phyloP scores from a whole-genome alignment of 2,329 filamentous ascomycete genomes.

The Aspergillus arachidicola region DNA sequence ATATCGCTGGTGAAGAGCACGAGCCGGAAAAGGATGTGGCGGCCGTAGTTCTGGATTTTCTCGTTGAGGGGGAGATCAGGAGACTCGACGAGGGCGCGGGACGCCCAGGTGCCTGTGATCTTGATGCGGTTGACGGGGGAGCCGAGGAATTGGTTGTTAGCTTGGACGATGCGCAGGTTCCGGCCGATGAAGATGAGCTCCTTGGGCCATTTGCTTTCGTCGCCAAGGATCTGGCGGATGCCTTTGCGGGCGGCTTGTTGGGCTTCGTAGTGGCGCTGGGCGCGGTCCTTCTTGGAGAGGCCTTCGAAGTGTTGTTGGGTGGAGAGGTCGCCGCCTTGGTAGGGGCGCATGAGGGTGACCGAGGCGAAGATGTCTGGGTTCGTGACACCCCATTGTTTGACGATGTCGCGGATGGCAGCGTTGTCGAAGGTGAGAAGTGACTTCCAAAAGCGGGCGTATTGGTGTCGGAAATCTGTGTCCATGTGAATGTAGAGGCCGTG shows the following conservation, averaged over 20 bases:
- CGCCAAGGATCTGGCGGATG: slow-evolving; percentile 78
- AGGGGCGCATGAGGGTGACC: slow-evolving; percentile 85
- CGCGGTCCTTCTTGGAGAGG: slow-evolving; percentile 56
- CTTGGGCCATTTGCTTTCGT: slow-evolving; percentile 86
- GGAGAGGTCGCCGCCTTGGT: slow-evolving; percentile 77
- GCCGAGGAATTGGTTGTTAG: slow-evolving; percentile 87
- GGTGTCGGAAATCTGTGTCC: slow-evolving; percentile 76
- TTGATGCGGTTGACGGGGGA: slow-evolving; percentile 90
- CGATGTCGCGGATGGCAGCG: slow-evolving; percentile 71
- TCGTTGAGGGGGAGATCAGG: slow-evolving; percentile 64
- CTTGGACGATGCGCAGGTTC: slow-evolving; percentile 90
- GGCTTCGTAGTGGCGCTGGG: slow-evolving; percentile 72
- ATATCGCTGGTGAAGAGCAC: slow-evolving; percentile 78
- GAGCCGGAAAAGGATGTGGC: slow-evolving; percentile 78
- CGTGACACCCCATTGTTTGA: slow-evolving; percentile 80
- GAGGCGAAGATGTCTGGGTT: slow-evolving; percentile 90
- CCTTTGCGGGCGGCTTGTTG: slow-evolving; percentile 71
- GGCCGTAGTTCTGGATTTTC: slow-evolving; percentile 69
- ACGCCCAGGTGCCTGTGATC: slow-evolving; percentile 90
- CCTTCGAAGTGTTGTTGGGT: slow-evolving; percentile 61
- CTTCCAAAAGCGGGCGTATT: slow-evolving; percentile 93
- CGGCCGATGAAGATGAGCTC: slow-evolving; percentile 91
- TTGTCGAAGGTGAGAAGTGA: slow-evolving; percentile 93
- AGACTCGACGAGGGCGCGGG: slow-evolving; percentile 76
- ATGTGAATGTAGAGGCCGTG: slow-evolving; percentile 96